Conservation (phyloP, 140 eudicot genomes). For the Stevia rebaudiana region DNA sequence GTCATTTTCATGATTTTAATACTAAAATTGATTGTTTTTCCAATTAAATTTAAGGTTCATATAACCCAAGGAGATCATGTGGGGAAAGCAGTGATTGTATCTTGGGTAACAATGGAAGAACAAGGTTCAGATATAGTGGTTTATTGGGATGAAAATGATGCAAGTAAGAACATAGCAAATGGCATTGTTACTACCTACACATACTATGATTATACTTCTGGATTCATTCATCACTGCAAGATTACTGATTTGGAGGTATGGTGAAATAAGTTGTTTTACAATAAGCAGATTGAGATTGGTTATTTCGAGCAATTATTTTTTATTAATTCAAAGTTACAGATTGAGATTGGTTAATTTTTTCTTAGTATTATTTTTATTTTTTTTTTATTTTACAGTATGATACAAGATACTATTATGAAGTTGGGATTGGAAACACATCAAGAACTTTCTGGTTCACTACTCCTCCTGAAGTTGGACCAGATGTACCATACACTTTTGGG, state of each 20-base stretch:
- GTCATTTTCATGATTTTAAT: not conserved
- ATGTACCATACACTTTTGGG: slow-evolving; percentile 72
- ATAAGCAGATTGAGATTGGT: not conserved
- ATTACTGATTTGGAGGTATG: slow-evolving; percentile 49
- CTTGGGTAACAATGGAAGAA: slow-evolving; percentile 74
- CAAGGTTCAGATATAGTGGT: slow-evolving; percentile 38
- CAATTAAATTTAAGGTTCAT: slow-evolving; percentile 47
- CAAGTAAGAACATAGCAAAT: slow-evolving; percentile 20
- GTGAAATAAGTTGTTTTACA: not conserved
- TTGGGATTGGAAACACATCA: slow-evolving; percentile 39
- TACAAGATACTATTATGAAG: slow-evolving; percentile 58
- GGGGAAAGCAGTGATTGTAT: slow-evolving; percentile 70
- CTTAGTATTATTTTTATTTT: too few relatives aligned
- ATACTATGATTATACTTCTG: slow-evolving; percentile 69
- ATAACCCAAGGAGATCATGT: slow-evolving; percentile 91
- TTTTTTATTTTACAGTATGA: slow-evolving; percentile 34
- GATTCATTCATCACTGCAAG: slow-evolving; percentile 83
- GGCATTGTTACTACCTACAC: slow-evolving; percentile 46
- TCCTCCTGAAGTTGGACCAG: slow-evolving; percentile 76
- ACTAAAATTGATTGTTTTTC: not conserved
- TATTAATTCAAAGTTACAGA: not conserved
- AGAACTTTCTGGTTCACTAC: slow-evolving; percentile 61
- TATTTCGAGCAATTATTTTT: not conserved
- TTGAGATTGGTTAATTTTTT: too few relatives aligned
- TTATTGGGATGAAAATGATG: slow-evolving; percentile 48